Percentiles rank a stretch among this genome's conserved stretches.
Evolutionary conservation across 768 basidiomycete species (phyloP).

Genomic region (Suillus variegatus): DNA sequence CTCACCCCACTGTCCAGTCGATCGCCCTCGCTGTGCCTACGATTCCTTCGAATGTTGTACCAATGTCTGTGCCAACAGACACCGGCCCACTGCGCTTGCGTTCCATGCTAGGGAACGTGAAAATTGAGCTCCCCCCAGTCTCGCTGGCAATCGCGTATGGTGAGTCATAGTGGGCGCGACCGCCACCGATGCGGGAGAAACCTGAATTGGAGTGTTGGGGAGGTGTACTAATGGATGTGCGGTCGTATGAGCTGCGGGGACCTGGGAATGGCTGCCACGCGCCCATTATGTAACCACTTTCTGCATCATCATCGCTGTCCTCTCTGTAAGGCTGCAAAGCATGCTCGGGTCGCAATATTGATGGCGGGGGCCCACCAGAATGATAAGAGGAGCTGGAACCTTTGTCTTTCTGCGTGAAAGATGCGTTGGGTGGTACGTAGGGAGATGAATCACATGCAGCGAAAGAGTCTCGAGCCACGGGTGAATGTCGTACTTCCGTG

Average conservation of each 20-base stretch:
- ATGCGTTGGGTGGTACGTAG: constrained; percentile 44
- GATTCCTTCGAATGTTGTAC: constrained; percentile 62
- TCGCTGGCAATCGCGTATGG: constrained; percentile 74
- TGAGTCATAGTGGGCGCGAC: constrained; percentile 79
- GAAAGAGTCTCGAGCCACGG: constrained; percentile 24
- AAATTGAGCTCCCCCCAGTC: constrained; percentile 47
- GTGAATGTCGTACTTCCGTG: constrained; percentile 22
- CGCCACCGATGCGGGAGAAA: constrained; percentile 87
- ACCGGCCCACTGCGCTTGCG: constrained; percentile 32
- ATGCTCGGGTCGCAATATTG: constrained; percentile 78
- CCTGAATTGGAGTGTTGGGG: constrained; percentile 49
- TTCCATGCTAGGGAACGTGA: constrained; percentile 68
- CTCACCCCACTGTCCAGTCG: constrained; percentile 28
- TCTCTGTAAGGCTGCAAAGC: constrained; percentile 75
- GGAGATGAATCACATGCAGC: constrained; percentile 45
- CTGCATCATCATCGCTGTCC: constrained; percentile 73
- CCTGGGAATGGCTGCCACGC: constrained; percentile 83
- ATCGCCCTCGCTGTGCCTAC: constrained; percentile 61
- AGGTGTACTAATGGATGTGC: constrained; percentile 26
- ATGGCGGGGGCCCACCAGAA: constrained; percentile 60
- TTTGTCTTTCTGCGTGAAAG: constrained; percentile 30
- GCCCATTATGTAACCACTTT: constrained; percentile 83
- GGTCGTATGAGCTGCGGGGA: constrained; percentile 24
- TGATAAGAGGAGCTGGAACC: constrained; percentile 35
- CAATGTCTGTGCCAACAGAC: constrained; percentile 48